Base-by-base conservation (phyloP, 116 monocot species). In the Iris pallida region DNA sequence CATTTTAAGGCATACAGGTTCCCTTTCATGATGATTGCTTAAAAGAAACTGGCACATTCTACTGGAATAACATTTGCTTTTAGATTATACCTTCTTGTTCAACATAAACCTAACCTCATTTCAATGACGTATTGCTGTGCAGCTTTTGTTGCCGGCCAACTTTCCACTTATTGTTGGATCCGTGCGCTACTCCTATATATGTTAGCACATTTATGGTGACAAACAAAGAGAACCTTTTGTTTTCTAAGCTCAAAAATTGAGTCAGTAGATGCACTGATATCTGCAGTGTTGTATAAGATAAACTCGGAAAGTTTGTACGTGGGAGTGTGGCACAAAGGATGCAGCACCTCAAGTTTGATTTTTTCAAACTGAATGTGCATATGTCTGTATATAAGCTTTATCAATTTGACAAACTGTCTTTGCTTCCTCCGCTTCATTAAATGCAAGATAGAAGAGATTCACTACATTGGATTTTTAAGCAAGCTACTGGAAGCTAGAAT, bases 401-500 rank as follows among this genome's bases (percentile, higher is more conserved):
- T 17, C 55, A 55, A 42, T 11, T 15, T 54, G 42, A 61, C 68
- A 14, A 60, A 42, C 41, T 47, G 12, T 48, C 10, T 59, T 30
- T 64, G 46, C 10, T 58, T 47, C 30, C 65, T 75, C 18, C 63
- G 8, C 55, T 61, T 66, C 45, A 45, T 16, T 57, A 42, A 51
- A 20, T 76, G 16, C 61, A 41, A 97, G 96, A 85, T 89, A 76
- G 92, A 97, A 81, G 96, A 97, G 68, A 85, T 92, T 66, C 96
- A 97, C 69, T 97, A 81, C 63, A 61, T 92, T 82, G 96, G 96
- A 54, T 92, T 97, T 76, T 60, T 97, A 45, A 97, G 92, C 76
- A 97, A 97, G 77, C 80, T 97, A 79, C 72, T 97, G 71, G 96
- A 97, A 67, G 92, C 87, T 47, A 97, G 71, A 81, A 97, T 97